phyloP scores from a whole-genome alignment of 805 yeast genomes.

The Candida krabiensis region DNA sequence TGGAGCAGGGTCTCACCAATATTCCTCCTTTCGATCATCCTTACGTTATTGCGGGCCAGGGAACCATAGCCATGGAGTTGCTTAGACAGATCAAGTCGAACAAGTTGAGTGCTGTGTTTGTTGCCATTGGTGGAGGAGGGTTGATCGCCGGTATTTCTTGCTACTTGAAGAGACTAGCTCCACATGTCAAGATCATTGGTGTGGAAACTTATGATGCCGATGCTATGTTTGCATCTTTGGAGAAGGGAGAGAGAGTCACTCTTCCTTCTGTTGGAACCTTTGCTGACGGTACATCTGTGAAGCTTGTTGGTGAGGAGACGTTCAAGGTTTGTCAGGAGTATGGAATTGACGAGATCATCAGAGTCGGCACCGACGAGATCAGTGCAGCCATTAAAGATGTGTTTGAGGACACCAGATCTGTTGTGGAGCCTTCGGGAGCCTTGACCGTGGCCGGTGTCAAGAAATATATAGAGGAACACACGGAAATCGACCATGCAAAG shows the following conservation, averaged over 20 bases:
- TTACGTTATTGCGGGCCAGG: constrained; percentile 97
- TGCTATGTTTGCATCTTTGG: constrained; percentile 76
- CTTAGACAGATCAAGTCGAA: constrained; percentile 80
- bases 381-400: constrained; percentile 96
- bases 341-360: constrained; percentile 82
- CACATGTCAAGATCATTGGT: constrained; percentile 94
- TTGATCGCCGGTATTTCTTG: constrained; percentile 87
- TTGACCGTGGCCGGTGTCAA: constrained; percentile 93
- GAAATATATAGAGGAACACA: constrained; percentile 67
- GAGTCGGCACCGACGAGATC: constrained; percentile 88
- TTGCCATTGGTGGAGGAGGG: constrained; percentile 98
- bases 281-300: constrained; percentile 99
- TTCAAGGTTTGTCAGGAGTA: constrained; percentile 73
- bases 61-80: constrained; percentile 93
- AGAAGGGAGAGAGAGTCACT: constrained; percentile 51
- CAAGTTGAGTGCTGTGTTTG: constrained; percentile 81
- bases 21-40: constrained; percentile 99
- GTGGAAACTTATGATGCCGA: constrained; percentile 97
- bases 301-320: constrained; percentile 84
- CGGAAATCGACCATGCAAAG: constrained; percentile 67
- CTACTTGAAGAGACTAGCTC: constrained; percentile 91
- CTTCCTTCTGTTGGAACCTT: constrained; percentile 85
- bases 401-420: constrained; percentile 91
- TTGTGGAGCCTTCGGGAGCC: constrained; percentile 98
- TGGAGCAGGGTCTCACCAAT: constrained; percentile 73